A percentile compares a stretch with the other conserved stretches of the same genome.
phyloP scores from a whole-genome alignment of 306 rosid species.

The Rosa multiflora region DNA sequence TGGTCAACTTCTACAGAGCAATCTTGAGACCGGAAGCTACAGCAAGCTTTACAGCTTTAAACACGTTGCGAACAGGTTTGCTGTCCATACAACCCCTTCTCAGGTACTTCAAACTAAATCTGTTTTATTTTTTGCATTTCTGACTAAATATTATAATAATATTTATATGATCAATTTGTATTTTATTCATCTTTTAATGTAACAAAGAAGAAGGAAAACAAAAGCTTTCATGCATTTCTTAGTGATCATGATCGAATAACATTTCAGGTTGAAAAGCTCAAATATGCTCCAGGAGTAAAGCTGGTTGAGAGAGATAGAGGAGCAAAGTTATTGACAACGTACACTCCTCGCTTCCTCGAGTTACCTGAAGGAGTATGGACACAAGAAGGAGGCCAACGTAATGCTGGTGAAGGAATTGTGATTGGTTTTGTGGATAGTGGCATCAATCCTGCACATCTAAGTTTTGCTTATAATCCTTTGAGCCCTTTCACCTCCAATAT shows the following conservation, averaged over 20 bases:
- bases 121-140: neutral
- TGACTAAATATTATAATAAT: neutral
- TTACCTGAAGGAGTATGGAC: slow-evolving; percentile 46
- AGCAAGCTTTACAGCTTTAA: slow-evolving; percentile 68
- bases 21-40: slow-evolving; percentile 63
- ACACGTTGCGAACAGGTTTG: slow-evolving; percentile 67
- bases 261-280: slow-evolving; percentile 40
- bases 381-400: slow-evolving; percentile 37
- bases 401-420: slow-evolving; percentile 69
- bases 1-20: slow-evolving; percentile 50
- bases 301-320: slow-evolving; percentile 56
- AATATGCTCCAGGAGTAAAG: slow-evolving; percentile 29
- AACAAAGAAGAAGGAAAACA: neutral
- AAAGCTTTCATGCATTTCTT: neutral
- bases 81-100: slow-evolving; percentile 75
- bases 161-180: neutral
- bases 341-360: slow-evolving; percentile 44
- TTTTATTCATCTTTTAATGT: neutral
- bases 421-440: slow-evolving; percentile 85
- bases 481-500: slow-evolving; percentile 42
- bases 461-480: slow-evolving; percentile 46
- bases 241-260: neutral
- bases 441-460: slow-evolving; percentile 69
- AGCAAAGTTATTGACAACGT: slow-evolving; percentile 47
- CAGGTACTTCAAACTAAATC: slow-evolving; percentile 43